phyloP scores from a whole-genome alignment of 163 green algal genomes.

The Picocystis sp. region DNA sequence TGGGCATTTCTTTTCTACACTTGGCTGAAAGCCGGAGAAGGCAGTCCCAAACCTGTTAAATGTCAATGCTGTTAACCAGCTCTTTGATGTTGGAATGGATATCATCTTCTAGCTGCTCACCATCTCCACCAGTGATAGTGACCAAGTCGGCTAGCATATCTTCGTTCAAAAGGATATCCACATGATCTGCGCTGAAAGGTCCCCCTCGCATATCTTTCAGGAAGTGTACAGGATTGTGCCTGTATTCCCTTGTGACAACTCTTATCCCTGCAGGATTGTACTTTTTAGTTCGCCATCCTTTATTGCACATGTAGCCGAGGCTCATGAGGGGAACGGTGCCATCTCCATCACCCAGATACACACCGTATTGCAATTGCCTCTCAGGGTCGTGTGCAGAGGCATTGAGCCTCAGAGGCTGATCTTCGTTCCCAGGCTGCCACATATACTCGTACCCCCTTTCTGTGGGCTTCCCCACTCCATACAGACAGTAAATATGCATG shows the following conservation, averaged over 20 bases:
- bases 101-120: conserved; percentile 22
- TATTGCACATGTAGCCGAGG: conserved; percentile 43
- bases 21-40: too few species aligned
- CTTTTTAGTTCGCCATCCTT: conserved; percentile 31
- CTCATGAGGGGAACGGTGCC: conserved; percentile 56
- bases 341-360: conserved; percentile 39
- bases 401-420: conserved; percentile 15
- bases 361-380: conserved; percentile 12
- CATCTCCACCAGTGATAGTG: conserved; percentile 35
- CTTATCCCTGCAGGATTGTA: conserved; percentile 48
- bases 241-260: conserved; percentile 49
- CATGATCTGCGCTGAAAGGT: conserved; percentile 38
- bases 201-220: conserved; percentile 23
- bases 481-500: conserved; percentile 54
- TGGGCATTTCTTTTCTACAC: too few species aligned
- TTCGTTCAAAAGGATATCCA: conserved; percentile 67
- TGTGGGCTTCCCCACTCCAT: conserved; percentile 47
- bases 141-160: conserved; percentile 54
- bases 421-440: conserved; percentile 7
- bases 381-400: not conserved
- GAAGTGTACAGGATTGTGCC: conserved; percentile 13
- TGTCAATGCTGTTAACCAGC: too few species aligned
- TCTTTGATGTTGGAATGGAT: not conserved
- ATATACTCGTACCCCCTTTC: conserved; percentile 31
- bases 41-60: too few species aligned